Evolutionary conservation across 1,139 yeast genomes (phyloP).

Genomic region (Hansenula sp.): DNA sequence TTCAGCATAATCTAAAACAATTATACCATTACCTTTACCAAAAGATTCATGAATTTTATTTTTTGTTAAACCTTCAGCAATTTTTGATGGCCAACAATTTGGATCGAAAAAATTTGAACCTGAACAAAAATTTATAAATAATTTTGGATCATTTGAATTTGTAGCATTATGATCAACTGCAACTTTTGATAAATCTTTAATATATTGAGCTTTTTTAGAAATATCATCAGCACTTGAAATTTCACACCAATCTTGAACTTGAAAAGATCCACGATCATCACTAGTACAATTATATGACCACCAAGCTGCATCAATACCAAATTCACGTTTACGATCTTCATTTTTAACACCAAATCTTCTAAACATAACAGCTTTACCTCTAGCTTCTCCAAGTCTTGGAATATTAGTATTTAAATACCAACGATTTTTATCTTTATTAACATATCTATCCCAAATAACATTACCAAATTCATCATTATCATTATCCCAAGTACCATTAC

Average conservation of each 20-base stretch:
- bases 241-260: constrained; percentile 76
- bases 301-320: constrained; percentile 64
- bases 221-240: constrained; percentile 49
- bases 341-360: constrained; percentile 65
- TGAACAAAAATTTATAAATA: constrained; percentile 69
- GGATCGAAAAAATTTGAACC: constrained; percentile 72
- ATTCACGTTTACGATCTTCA: constrained; percentile 35
- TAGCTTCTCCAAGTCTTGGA: constrained; percentile 56
- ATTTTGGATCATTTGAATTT: constrained; percentile 42
- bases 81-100: constrained; percentile 70
- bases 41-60: constrained; percentile 47
- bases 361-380: constrained; percentile 66
- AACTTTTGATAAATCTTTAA: constrained; percentile 50
- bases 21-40: constrained; percentile 54
- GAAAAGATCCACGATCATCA: constrained; percentile 59
- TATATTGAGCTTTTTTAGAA: constrained; percentile 51
- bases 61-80: constrained; percentile 49
- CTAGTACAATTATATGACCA: constrained; percentile 68
- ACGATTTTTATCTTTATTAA: constrained; percentile 44
- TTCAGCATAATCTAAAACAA: constrained; percentile 67
- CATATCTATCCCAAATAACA: constrained; percentile 56
- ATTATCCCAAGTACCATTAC: constrained; percentile 60
- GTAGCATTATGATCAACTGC: constrained; percentile 50
- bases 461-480: constrained; percentile 62
- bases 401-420: constrained; percentile 59